Evolutionary conservation across 768 basidiomycete genomes (phyloP), one percentile per base, ranked within the genome.

Genomic region (Dendrothele bispora): DNA sequence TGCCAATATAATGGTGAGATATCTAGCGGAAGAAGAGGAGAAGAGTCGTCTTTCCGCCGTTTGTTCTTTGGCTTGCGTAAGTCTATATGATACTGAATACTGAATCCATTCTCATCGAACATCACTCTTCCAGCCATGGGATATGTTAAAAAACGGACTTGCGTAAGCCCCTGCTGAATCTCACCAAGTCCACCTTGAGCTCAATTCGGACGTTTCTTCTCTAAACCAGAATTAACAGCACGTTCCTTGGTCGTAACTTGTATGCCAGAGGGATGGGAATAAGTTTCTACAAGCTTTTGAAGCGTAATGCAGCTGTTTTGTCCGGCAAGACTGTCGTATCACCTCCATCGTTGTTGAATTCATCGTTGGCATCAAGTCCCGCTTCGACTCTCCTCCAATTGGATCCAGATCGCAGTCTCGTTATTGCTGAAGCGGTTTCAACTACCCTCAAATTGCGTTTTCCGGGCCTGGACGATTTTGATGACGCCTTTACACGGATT

Each of bases 1-100:
- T 35, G 89, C 94, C 37, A 92, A 91, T 61, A 88, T 98, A 27
- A 68, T 98, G 55, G 88, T 92, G 27, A 78, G 91, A 52, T 97
- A 97, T 64, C 69, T 95, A 41, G 92, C 87, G 5, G 87, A 95
- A 67, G 88, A 95, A 61, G 83, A 87, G 11, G 71, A 71, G 27
- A 57, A 69, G 18, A 79, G 80, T 56, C 79, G 86, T 49, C 63
- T 93, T 25, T 66, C 65, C 43, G 80, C 83, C 4, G 88, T 79
- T 26, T 85, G 84, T 67, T 79, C 76, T 14, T 69, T 93, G 17
- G 88, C 71, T 61, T 88, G 89, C 66, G 85, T 93, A 69, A 63
- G 86, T 73, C 39, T 27, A 34, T 49, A 49, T 32, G 12, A 47
- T 55, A 49, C 67, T 66, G 32, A 46, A 20, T 54, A 40, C 27